Percentiles rank a stretch among this genome's conserved stretches.
Evolutionary conservation across 495 filamentous ascomycete species (phyloP).

Genomic region (Neurospora sp.): DNA sequence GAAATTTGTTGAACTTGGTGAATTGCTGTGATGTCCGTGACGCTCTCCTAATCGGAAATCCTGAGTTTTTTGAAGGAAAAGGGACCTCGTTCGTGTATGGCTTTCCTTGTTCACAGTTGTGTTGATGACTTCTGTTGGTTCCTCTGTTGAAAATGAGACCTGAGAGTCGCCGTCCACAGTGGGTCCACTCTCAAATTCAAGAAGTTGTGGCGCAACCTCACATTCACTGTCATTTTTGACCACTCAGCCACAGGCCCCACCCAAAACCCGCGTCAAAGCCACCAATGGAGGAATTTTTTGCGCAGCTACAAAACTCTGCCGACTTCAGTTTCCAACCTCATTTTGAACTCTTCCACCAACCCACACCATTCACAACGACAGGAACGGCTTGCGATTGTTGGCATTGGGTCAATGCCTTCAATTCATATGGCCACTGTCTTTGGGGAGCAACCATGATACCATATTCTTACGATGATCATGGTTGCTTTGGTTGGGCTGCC

Average conservation of each 20-base stretch:
- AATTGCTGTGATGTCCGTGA: not conserved
- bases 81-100: not conserved
- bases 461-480: not conserved
- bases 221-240: not conserved
- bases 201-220: not conserved
- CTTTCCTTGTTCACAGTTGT: not conserved
- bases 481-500: not conserved
- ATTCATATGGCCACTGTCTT: not conserved
- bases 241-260: not conserved
- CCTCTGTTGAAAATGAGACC: not conserved
- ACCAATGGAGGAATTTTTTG: not conserved
- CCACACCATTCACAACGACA: not conserved
- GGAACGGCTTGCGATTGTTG: not conserved
- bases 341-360: not conserved
- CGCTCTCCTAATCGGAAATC: not conserved
- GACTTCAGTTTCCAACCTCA: not conserved
- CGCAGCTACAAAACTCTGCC: not conserved
- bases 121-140: not conserved
- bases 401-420: not conserved
- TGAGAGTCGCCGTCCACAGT: not conserved
- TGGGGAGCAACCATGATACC: not conserved
- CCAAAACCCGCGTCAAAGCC: constrained; percentile 6
- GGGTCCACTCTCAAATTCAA: not conserved
- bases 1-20: constrained; percentile 1
- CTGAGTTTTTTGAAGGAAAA: not conserved